These are phyloP conservation scores for Cudoniella acicularis DNA, from an alignment of 495 filamentous ascomycete species.

Conservation along the genomic window DNA sequence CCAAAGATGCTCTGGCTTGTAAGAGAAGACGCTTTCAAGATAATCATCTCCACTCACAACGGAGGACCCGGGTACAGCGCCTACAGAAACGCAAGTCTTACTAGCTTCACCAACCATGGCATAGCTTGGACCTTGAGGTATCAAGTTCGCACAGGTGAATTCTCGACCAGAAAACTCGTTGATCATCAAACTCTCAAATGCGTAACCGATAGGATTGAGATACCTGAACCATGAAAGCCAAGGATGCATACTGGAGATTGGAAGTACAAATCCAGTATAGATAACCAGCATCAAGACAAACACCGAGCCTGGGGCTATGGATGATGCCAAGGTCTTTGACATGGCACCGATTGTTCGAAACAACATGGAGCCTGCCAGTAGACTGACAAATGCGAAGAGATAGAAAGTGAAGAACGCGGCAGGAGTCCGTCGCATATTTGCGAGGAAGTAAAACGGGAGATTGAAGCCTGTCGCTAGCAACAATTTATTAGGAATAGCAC, in stretches of 20 bases:
- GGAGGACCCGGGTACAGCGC: conserved; percentile 53
- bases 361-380: conserved; percentile 43
- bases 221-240: conserved; percentile 26
- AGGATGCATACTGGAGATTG: conserved; percentile 32
- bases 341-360: conserved; percentile 46
- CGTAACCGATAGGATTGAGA: conserved; percentile 37
- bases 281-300: conserved; percentile 29
- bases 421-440: conserved; percentile 40
- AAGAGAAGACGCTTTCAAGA: conserved; percentile 53
- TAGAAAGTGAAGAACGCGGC: conserved; percentile 49
- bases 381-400: conserved; percentile 35
- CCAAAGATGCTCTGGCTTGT: conserved; percentile 43
- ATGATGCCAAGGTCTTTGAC: conserved; percentile 44
- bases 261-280: conserved; percentile 34
- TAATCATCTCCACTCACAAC: conserved; percentile 63
- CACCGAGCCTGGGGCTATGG: conserved; percentile 48
- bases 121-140: conserved; percentile 1
- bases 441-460: conserved; percentile 64
- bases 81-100: conserved; percentile 52
- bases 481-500: conserved; percentile 61
- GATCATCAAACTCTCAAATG: conserved; percentile 38
- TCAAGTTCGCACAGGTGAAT: conserved; percentile 21
- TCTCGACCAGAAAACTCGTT: conserved; percentile 41
- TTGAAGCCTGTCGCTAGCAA: conserved; percentile 60
- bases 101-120: too few relatives aligned